Evolutionary conservation across 352 stramenopile species (phyloP).

Genomic region (Blastocystis sp.): DNA sequence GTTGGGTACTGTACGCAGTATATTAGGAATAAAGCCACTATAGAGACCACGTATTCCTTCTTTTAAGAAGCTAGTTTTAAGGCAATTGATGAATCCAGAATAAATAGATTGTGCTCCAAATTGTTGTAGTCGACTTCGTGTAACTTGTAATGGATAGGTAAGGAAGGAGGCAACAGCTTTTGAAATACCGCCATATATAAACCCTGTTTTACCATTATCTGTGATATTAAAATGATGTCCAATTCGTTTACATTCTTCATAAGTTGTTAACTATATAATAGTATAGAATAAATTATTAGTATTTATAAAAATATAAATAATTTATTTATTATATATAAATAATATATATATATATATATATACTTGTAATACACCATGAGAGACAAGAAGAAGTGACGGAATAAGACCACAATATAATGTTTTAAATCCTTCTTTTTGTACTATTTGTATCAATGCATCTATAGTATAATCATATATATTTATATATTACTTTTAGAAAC

Average conservation of each 20-base stretch:
- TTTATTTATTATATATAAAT: too few species aligned
- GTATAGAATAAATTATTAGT: too few species aligned
- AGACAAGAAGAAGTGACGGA: slow-evolving; percentile 24
- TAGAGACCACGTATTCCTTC: slow-evolving; percentile 32
- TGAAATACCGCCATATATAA: slow-evolving; percentile 16
- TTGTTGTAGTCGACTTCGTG: slow-evolving; percentile 28
- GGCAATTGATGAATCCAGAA: slow-evolving; percentile 11
- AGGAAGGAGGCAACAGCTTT: slow-evolving; percentile 34
- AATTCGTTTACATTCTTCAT: slow-evolving; percentile 26
- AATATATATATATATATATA: too few species aligned
- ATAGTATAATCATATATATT: too few species aligned
- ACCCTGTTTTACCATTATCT: slow-evolving; percentile 26
- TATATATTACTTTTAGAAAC: too few species aligned
- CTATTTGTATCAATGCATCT: slow-evolving; percentile 31
- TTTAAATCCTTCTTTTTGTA: slow-evolving; percentile 21
- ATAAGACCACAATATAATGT: slow-evolving; percentile 27
- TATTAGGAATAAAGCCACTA: slow-evolving; percentile 15
- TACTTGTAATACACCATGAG: too few species aligned
- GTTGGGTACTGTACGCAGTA: slow-evolving; percentile 25
- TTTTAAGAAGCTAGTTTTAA: too few species aligned
- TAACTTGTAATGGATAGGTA: slow-evolving; percentile 31
- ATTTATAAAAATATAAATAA: too few species aligned
- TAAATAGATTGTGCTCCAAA: slow-evolving; percentile 30
- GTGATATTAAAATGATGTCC: background rate
- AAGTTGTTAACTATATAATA: slow-evolving; percentile 35